Percentiles rank a stretch among this genome's conserved stretches.
Evolutionary conservation across 352 stramenopile species (phyloP).

Genomic region (Pythium chondricola): DNA sequence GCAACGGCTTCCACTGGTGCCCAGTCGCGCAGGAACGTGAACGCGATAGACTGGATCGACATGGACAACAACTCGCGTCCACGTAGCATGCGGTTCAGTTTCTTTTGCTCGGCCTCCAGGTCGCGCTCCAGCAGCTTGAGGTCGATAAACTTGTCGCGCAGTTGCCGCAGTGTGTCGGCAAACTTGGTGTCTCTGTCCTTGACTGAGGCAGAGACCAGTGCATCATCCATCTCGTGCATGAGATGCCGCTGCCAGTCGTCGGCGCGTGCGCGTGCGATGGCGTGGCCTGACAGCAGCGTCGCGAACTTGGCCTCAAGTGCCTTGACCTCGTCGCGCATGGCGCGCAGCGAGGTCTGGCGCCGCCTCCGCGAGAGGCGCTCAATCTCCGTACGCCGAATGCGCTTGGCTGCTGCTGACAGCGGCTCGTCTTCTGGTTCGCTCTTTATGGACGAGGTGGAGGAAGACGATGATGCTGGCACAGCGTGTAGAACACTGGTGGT

Average conservation of each 20-base stretch:
- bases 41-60: conserved; percentile 10
- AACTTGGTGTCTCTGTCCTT: conserved; percentile 8
- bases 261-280: too few species aligned
- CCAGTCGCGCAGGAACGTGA: conserved; percentile 7
- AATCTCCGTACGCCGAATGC: conserved; percentile 14
- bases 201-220: too few species aligned
- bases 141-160: conserved; percentile 14
- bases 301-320: conserved; percentile 7
- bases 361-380: conserved; percentile 14
- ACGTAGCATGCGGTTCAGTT: conserved; percentile 9
- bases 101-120: conserved; percentile 8
- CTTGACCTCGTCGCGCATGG: conserved; percentile 9
- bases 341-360: conserved; percentile 5
- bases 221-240: too few species aligned
- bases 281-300: conserved; percentile 4
- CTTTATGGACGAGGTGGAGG: neutral
- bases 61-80: conserved; percentile 7
- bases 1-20: neutral
- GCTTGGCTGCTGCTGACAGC: conserved; percentile 4
- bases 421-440: neutral
- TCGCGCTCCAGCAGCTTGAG: conserved; percentile 7
- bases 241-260: neutral
- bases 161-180: conserved; percentile 3
- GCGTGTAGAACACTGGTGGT: neutral
- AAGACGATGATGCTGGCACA: neutral